phyloP scores from a whole-genome alignment of 1,139 yeast genomes.

The Candida smagusa region DNA sequence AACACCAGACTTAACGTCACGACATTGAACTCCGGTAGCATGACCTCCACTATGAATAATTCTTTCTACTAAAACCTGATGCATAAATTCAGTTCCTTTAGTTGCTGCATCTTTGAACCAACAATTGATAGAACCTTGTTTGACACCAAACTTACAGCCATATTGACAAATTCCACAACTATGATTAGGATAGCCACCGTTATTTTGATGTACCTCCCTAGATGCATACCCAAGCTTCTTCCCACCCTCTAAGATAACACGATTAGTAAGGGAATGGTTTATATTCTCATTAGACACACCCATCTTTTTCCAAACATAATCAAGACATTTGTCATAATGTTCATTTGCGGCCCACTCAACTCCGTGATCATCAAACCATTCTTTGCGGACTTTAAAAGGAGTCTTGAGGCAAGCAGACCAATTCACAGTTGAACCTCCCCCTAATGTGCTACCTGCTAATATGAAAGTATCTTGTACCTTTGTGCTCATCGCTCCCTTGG shows the following conservation, averaged over 20 bases:
- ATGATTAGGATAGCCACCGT: slow-evolving; percentile 43
- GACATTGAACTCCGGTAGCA: slow-evolving; percentile 44
- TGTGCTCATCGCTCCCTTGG: slow-evolving; percentile 32
- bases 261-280: slow-evolving; percentile 48
- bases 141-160: slow-evolving; percentile 54
- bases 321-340: slow-evolving; percentile 43
- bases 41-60: slow-evolving; percentile 41
- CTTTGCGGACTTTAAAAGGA: slow-evolving; percentile 51
- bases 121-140: slow-evolving; percentile 49
- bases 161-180: slow-evolving; percentile 50
- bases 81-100: slow-evolving; percentile 48
- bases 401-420: slow-evolving; percentile 59
- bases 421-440: slow-evolving; percentile 61
- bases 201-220: slow-evolving; percentile 46
- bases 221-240: slow-evolving; percentile 45
- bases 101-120: slow-evolving; percentile 53
- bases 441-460: slow-evolving; percentile 56
- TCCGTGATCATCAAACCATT: slow-evolving; percentile 50
- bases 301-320: slow-evolving; percentile 50
- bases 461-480: slow-evolving; percentile 36
- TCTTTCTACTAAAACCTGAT: slow-evolving; percentile 40
- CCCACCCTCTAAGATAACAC: slow-evolving; percentile 43
- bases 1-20: slow-evolving; percentile 26
- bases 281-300: slow-evolving; percentile 43
- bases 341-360: slow-evolving; percentile 48